A percentile compares a stretch with the other conserved stretches of the same genome.
Evolutionary conservation across 768 basidiomycete species (phyloP).

Genomic region (Rhodocollybia butyracea): DNA sequence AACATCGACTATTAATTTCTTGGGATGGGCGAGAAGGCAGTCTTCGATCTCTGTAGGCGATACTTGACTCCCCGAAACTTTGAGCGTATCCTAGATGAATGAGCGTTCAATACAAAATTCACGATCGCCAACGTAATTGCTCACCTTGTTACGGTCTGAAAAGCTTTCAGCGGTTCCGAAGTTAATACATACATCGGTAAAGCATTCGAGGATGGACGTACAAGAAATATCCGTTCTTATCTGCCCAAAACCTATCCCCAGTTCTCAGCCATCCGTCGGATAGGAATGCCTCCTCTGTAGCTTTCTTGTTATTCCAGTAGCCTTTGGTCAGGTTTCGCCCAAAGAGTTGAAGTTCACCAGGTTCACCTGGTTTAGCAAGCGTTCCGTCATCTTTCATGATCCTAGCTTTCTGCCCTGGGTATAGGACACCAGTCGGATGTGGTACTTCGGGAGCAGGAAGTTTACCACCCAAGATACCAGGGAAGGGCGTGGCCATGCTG

Average conservation of each 20-base stretch:
- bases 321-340: conserved; percentile 57
- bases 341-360: conserved; percentile 62
- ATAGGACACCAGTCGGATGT: conserved; percentile 53
- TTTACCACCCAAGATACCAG: conserved; percentile 44
- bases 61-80: conserved; percentile 77
- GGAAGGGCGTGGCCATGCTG: conserved; percentile 39
- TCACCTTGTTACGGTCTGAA: conserved; percentile 70
- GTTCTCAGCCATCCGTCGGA: conserved; percentile 68
- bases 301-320: conserved; percentile 70
- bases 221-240: conserved; percentile 64
- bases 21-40: conserved; percentile 57
- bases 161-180: too few species aligned
- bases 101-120: background rate
- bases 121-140: background rate
- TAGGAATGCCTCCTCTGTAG: conserved; percentile 63
- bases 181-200: too few species aligned
- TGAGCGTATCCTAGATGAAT: conserved; percentile 61
- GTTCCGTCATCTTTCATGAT: conserved; percentile 57
- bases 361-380: conserved; percentile 50
- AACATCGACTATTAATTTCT: conserved; percentile 59
- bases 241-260: conserved; percentile 65
- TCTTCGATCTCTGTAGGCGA: conserved; percentile 79
- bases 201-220: too few species aligned
- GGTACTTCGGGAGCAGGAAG: conserved; percentile 26
- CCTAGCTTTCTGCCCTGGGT: conserved; percentile 61